Conservation (phyloP, 1,284 basidiomycete genomes). For the Cryptococcus sp. region DNA sequence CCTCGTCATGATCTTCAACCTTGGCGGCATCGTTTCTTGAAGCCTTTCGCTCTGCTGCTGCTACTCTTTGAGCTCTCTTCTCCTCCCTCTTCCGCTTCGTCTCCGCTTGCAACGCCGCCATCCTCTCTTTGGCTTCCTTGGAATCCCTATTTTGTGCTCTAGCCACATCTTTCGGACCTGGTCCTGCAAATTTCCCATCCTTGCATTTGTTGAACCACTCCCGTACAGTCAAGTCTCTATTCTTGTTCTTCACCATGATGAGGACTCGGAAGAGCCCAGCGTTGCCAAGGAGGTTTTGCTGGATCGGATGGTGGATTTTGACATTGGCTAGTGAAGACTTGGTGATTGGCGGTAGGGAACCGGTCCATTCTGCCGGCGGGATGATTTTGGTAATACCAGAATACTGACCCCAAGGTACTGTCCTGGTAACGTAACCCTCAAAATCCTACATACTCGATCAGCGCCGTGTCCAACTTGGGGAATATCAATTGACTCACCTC, state of each 20-base stretch:
- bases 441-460: constrained; percentile 61
- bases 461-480: neutral
- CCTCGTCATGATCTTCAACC: constrained; percentile 42
- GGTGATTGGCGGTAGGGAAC: constrained; percentile 67
- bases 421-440: constrained; percentile 77
- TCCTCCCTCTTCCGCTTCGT: constrained; percentile 26
- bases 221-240: constrained; percentile 66
- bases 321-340: constrained; percentile 66
- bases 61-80: constrained; percentile 45
- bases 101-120: constrained; percentile 21
- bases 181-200: constrained; percentile 34
- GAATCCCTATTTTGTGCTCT: constrained; percentile 36
- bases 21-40: constrained; percentile 60
- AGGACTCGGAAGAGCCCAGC: constrained; percentile 85
- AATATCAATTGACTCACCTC: constrained; percentile 30
- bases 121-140: constrained; percentile 37
- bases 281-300: constrained; percentile 84
- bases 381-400: constrained; percentile 93
- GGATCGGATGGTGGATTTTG: constrained; percentile 79
- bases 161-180: constrained; percentile 41
- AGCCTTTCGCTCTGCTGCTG: constrained; percentile 54
- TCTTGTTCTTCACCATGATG: constrained; percentile 83
- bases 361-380: constrained; percentile 86
- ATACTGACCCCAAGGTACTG: constrained; percentile 82
- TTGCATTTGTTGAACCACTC: constrained; percentile 83